These are phyloP conservation scores for Penicillium cinerascens DNA, from an alignment of 495 filamentous ascomycete species.

Conservation along the genomic window DNA sequence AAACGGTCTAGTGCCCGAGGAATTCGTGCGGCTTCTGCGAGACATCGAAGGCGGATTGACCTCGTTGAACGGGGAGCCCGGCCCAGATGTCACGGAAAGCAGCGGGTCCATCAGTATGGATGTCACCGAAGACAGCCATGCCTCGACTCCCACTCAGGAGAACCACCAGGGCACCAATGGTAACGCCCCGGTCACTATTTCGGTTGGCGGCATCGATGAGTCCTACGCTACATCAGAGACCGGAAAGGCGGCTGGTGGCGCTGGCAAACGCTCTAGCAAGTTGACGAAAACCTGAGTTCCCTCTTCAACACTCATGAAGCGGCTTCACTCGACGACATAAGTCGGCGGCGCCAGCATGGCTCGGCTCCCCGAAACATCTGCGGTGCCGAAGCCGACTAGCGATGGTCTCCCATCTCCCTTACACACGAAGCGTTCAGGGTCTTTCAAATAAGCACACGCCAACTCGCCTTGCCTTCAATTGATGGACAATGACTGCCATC, in stretches of 20 bases:
- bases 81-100: conserved; percentile 21
- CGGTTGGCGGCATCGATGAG: conserved; percentile 1
- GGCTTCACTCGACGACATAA: conserved; percentile 13
- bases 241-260: not conserved
- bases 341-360: conserved; percentile 6
- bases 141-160: conserved; percentile 28
- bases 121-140: conserved; percentile 32
- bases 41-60: conserved; percentile 75
- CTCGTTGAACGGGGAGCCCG: conserved; percentile 43
- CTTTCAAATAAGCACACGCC: not conserved
- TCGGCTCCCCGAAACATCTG: not conserved
- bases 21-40: conserved; percentile 88
- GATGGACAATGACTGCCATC: not conserved
- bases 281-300: conserved; percentile 18
- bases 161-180: conserved; percentile 15
- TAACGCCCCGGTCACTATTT: conserved; percentile 1
- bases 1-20: conserved; percentile 88
- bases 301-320: not conserved
- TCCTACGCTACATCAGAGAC: conserved; percentile 4
- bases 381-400: not conserved
- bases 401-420: not conserved
- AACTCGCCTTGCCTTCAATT: not conserved
- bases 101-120: conserved; percentile 27
- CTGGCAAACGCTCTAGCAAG: conserved; percentile 15
- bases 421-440: not conserved